Percentiles rank a stretch among this genome's conserved stretches.
phyloP scores from a whole-genome alignment of 331 rosid species.

The Erythrophleum ivorense region DNA sequence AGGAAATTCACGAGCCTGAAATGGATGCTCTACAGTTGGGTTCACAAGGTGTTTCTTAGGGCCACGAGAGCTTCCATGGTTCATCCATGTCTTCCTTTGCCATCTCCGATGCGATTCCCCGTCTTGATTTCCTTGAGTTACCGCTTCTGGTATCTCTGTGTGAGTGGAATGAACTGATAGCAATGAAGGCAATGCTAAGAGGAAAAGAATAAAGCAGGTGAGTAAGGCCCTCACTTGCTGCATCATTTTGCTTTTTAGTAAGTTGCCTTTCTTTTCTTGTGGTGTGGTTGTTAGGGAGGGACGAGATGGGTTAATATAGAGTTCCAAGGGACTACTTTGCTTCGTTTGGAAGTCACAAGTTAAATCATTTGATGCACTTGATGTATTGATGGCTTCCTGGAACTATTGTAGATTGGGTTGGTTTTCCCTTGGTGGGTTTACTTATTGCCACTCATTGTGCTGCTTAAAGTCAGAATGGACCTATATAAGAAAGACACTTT shows the following conservation, averaged over 20 bases:
- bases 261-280: conserved; percentile 41
- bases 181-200: conserved; percentile 45
- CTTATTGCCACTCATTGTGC: conserved; percentile 45
- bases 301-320: conserved; percentile 45
- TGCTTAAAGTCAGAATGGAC: conserved; percentile 45
- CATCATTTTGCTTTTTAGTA: conserved; percentile 44
- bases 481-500: conserved; percentile 34
- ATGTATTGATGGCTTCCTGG: conserved; percentile 42
- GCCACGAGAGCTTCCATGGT: conserved; percentile 79
- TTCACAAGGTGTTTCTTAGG: conserved; percentile 65
- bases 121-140: conserved; percentile 35
- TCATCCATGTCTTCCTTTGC: conserved; percentile 66
- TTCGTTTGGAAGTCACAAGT: conserved; percentile 63
- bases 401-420: conserved; percentile 41
- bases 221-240: conserved; percentile 46
- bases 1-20: conserved; percentile 57
- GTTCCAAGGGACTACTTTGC: conserved; percentile 55
- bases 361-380: conserved; percentile 49
- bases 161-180: conserved; percentile 44
- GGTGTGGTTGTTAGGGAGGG: conserved; percentile 1
- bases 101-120: conserved; percentile 24
- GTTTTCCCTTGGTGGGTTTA: conserved; percentile 40
- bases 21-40: conserved; percentile 50
- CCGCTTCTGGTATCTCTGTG: conserved; percentile 26
- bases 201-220: conserved; percentile 50